These are phyloP conservation scores for Xylariaceae sp. DNA, from an alignment of 2,329 filamentous ascomycete species.

Conservation along the genomic window DNA sequence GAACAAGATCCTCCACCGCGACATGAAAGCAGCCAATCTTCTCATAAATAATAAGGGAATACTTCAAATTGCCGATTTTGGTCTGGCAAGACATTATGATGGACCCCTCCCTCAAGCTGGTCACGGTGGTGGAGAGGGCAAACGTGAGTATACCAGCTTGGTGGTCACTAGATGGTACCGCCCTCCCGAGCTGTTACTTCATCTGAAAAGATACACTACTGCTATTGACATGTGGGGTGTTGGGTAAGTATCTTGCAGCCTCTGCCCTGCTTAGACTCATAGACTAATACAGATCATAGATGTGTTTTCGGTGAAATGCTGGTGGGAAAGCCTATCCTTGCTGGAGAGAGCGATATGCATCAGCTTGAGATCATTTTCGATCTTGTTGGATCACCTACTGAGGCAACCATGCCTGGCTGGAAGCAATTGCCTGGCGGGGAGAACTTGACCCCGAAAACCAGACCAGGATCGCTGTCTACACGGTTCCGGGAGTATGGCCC, in stretches of 20 bases:
- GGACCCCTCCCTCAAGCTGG: constrained; percentile 74
- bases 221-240: constrained; percentile 99
- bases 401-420: constrained; percentile 92
- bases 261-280: too few species aligned
- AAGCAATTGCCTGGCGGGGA: constrained; percentile 77
- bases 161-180: constrained; percentile 98
- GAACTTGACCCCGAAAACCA: constrained; percentile 58
- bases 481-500: constrained; percentile 72
- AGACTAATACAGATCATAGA: constrained; percentile 40
- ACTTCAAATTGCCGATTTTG: constrained; percentile 96
- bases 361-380: constrained; percentile 94
- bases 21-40: constrained; percentile 98
- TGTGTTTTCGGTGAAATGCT: constrained; percentile 99
- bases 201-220: constrained; percentile 88
- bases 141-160: constrained; percentile 89
- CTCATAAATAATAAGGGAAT: constrained; percentile 93
- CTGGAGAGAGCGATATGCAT: constrained; percentile 82
- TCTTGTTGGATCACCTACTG: constrained; percentile 82
- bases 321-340: constrained; percentile 84
- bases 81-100: constrained; percentile 88
- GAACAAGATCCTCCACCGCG: constrained; percentile 84
- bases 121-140: constrained; percentile 76
- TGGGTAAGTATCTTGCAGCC: constrained; percentile 62
- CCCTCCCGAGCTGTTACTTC: constrained; percentile 85
- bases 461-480: constrained; percentile 63